Evolutionary conservation across 2,329 filamentous ascomycete genomes (phyloP).

Genomic region (Stagonosporopsis rhizophila): DNA sequence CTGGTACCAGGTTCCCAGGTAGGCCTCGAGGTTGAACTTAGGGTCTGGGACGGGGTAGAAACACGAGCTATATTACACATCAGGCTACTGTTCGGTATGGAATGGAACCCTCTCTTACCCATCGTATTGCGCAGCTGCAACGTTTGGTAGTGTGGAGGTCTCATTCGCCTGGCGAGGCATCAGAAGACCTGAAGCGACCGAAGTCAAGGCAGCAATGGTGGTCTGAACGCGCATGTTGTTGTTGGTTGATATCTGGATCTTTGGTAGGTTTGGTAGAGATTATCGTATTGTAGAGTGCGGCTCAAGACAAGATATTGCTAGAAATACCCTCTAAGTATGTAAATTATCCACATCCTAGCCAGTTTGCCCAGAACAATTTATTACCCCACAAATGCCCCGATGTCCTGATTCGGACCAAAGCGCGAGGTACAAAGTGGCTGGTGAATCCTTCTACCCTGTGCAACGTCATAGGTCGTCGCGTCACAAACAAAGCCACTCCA

Average conservation of each 20-base stretch:
- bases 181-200: slow-evolving; percentile 25
- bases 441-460: slow-evolving; percentile 2
- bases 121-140: slow-evolving; percentile 34
- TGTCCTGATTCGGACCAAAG: slow-evolving; percentile 16
- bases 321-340: not conserved
- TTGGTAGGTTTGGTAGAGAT: no score
- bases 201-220: slow-evolving; percentile 27
- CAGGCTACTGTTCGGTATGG: not conserved
- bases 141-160: slow-evolving; percentile 19
- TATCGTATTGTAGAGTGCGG: not conserved
- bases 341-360: not conserved
- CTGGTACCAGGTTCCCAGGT: slow-evolving; percentile 42
- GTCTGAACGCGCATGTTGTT: slow-evolving; percentile 28
- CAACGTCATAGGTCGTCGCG: slow-evolving; percentile 14
- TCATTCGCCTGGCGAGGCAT: slow-evolving; percentile 23
- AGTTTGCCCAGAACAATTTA: slow-evolving; percentile 9
- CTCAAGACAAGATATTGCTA: slow-evolving; percentile 2
- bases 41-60: slow-evolving; percentile 38
- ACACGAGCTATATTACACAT: slow-evolving; percentile 19
- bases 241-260: not conserved
- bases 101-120: slow-evolving; percentile 12
- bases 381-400: slow-evolving; percentile 10
- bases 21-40: slow-evolving; percentile 35
- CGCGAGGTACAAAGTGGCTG: slow-evolving; percentile 18
- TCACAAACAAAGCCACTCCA: slow-evolving; percentile 13